Conservation (phyloP, 2,329 filamentous ascomycete genomes). For the Fonsecaea monophora region DNA sequence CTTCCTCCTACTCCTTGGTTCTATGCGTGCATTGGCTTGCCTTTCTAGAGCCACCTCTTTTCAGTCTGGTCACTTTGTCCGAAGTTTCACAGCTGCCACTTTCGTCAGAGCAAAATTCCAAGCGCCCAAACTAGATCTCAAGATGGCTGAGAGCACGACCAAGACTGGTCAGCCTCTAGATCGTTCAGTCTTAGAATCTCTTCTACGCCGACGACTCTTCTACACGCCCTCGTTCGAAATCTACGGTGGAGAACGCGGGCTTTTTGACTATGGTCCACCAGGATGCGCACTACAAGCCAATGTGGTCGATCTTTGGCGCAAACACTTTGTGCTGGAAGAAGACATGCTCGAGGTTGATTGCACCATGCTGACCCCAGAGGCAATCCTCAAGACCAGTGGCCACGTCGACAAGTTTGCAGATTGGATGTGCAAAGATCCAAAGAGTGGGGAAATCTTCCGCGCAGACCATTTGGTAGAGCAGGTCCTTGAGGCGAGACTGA, state of each 20-base stretch:
- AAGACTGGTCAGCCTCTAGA: conserved; percentile 91
- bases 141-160: conserved; percentile 72
- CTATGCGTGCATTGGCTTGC: conserved; percentile 33
- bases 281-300: conserved; percentile 86
- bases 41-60: conserved; percentile 40
- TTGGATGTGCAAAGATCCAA: conserved; percentile 99
- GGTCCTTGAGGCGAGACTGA: conserved; percentile 83
- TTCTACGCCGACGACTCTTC: conserved; percentile 88
- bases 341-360: conserved; percentile 96
- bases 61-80: conserved; percentile 44
- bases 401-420: conserved; percentile 98
- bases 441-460: conserved; percentile 94
- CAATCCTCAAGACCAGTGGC: conserved; percentile 92
- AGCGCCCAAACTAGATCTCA: conserved; percentile 45
- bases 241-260: conserved; percentile 85
- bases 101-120: conserved; percentile 41
- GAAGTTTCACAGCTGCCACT: conserved; percentile 51
- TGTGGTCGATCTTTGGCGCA: conserved; percentile 87
- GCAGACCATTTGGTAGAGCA: conserved; percentile 97
- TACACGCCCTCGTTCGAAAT: conserved; percentile 96
- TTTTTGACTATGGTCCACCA: conserved; percentile 93
- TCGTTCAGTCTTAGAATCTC: conserved; percentile 77
- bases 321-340: conserved; percentile 91
- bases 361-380: conserved; percentile 89
- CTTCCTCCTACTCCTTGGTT: conserved; percentile 16